Conservation (phyloP, 2,329 filamentous ascomycete genomes). For the Phialocephala subalpina region DNA sequence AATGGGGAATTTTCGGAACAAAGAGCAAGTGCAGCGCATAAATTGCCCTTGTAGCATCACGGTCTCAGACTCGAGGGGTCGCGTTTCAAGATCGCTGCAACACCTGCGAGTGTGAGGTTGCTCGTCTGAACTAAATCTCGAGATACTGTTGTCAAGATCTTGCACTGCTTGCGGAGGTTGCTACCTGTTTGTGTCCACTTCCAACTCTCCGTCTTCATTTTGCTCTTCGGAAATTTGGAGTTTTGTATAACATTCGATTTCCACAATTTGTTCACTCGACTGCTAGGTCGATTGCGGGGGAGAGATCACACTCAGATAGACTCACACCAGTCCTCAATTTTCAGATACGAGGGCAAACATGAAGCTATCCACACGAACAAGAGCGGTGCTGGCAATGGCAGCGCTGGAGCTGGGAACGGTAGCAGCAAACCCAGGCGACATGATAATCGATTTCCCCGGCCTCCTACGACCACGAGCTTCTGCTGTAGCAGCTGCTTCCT, state of each 20-base stretch:
- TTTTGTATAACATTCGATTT: background rate
- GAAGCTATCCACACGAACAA: background rate
- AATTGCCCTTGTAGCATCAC: background rate
- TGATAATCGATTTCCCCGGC: constrained; percentile 24
- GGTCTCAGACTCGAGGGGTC: background rate
- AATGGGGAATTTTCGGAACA: background rate
- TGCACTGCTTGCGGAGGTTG: background rate
- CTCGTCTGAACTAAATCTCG: background rate
- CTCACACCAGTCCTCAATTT: no score
- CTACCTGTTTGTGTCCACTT: background rate
- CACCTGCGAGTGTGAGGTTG: background rate
- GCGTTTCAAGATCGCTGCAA: background rate
- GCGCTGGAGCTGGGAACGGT: background rate
- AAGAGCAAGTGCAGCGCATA: background rate
- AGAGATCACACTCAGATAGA: background rate
- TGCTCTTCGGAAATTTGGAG: background rate
- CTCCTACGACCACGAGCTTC: constrained; percentile 36
- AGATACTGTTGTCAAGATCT: no score
- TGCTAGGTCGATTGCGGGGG: background rate
- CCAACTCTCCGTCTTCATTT: background rate
- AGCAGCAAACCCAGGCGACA: constrained; percentile 13
- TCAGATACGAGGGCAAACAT: no score
- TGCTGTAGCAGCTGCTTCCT: background rate
- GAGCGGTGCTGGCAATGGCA: background rate
- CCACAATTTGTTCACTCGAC: background rate